Base-by-base conservation (phyloP, 192 early-diverging fungal genomes). In the Entomortierella chlamydospora region DNA sequence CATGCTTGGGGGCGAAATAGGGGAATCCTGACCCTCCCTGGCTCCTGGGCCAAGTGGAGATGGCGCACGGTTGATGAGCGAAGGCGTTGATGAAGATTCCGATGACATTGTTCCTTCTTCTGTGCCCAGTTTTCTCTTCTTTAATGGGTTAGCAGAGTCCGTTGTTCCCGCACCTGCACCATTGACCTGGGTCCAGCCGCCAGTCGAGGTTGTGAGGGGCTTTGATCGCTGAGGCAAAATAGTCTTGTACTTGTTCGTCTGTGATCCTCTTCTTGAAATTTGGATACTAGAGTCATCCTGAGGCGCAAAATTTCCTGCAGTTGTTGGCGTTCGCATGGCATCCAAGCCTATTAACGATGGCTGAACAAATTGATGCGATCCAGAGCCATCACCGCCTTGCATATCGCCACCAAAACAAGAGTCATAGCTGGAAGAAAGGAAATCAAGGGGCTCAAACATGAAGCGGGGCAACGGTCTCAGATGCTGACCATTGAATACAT, bases 401-500 rank as follows among this genome's bases (percentile, higher is more conserved):
- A 58, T 56, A 26, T 26, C 47, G 0, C 57, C 31, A 30, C 25
- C 33, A 1, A 79, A 49, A 29, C 67, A 68, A 9, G 73, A 57
- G 12, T 68, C 67, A 39, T 62, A 68, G 18, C 31, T 37, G 34
- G 59, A 11, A 8, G 64, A 50, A 25, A 78, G 47, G 22, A 78
- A 64, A 50, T 78, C 66, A 17, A 68, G 61, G 1, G 67, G 68
- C 37, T 79, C 76, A 29, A 70, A 52, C 76, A 79, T 79, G 54
- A 79, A 79, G 4, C 61, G 56, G 9, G 67, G 76, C 33, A 70
- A 31, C 1, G 61, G 76, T 20, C 68, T 62, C 18, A 66, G 39
- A 13, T 79, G 76, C 57, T 79, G 76, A 10, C 76, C 76, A 26
- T 79, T 79, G 43, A 79, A 79, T 0, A 70, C 71, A 37, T 73